These are phyloP conservation scores for Trametes gibbosa DNA, from an alignment of 768 basidiomycete genomes.

Conservation along the genomic window DNA sequence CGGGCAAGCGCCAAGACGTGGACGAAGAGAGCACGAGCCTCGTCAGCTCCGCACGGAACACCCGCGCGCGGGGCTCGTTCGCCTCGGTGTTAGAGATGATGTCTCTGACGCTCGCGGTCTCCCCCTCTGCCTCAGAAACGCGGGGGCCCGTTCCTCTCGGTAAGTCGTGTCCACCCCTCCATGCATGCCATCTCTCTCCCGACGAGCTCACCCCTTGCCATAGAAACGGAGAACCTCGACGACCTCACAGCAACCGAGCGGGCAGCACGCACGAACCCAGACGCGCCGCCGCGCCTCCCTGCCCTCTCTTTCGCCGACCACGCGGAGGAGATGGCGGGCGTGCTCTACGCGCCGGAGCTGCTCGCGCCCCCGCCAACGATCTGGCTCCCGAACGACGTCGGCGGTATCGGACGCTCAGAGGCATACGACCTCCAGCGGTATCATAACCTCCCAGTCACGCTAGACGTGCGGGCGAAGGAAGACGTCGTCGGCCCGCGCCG, in stretches of 20 bases:
- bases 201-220: neutral
- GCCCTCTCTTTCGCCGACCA: slow-evolving; percentile 70
- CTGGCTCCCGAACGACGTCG: slow-evolving; percentile 80
- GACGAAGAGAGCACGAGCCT: slow-evolving; percentile 54
- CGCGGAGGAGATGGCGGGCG: slow-evolving; percentile 71
- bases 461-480: slow-evolving; percentile 59
- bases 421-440: slow-evolving; percentile 74
- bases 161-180: slow-evolving; percentile 36
- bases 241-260: slow-evolving; percentile 77
- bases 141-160: slow-evolving; percentile 66
- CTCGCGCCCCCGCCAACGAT: slow-evolving; percentile 76
- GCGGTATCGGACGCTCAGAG: slow-evolving; percentile 71
- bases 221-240: slow-evolving; percentile 77
- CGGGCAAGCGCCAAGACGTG: slow-evolving; percentile 33
- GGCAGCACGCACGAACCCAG: slow-evolving; percentile 74
- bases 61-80: slow-evolving; percentile 65
- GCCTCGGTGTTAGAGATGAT: slow-evolving; percentile 85
- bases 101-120: slow-evolving; percentile 72
- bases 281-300: slow-evolving; percentile 72
- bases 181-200: neutral
- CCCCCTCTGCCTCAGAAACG: slow-evolving; percentile 54
- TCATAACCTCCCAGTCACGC: slow-evolving; percentile 65
- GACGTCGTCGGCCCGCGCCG: slow-evolving; percentile 44
- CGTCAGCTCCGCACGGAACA: slow-evolving; percentile 35
- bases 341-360: slow-evolving; percentile 80